A percentile compares a stretch with the other conserved stretches of the same genome.
Conservation (phyloP, 1,284 basidiomycete species). For the Volvariella surrecta region DNA sequence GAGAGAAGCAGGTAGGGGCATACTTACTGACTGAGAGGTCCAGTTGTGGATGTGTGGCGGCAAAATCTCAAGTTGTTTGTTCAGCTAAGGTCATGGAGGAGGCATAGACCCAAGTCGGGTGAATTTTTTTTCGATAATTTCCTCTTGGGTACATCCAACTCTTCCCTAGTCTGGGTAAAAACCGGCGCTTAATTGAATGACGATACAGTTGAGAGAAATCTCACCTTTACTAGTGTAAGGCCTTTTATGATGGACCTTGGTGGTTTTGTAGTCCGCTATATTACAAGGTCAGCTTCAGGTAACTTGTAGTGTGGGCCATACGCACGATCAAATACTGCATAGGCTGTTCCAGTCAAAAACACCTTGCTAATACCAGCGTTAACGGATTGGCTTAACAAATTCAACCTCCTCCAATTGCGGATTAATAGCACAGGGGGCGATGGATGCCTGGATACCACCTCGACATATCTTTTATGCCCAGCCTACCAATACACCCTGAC, state of each 20-base stretch:
- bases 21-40: slow-evolving; percentile 16
- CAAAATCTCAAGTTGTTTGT: slow-evolving; percentile 18
- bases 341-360: slow-evolving; percentile 13
- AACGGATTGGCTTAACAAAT: slow-evolving; percentile 13
- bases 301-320: neutral
- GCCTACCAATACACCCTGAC: too few species aligned
- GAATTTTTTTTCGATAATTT: slow-evolving; percentile 9
- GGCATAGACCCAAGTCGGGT: slow-evolving; percentile 12
- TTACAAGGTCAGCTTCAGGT: too few species aligned
- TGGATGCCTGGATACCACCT: too few species aligned
- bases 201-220: too few species aligned
- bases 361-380: slow-evolving; percentile 12
- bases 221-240: too few species aligned
- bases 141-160: slow-evolving; percentile 10
- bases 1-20: too few species aligned
- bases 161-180: slow-evolving; percentile 11
- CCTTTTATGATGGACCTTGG: too few species aligned
- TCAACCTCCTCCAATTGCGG: slow-evolving; percentile 12
- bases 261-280: too few species aligned
- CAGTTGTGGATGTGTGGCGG: slow-evolving; percentile 13
- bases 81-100: slow-evolving; percentile 18
- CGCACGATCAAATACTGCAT: slow-evolving; percentile 12
- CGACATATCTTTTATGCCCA: too few species aligned
- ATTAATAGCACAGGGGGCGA: too few species aligned
- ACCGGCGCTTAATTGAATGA: neutral